These are phyloP conservation scores for Phytopythium boreale DNA, from an alignment of 352 stramenopile species.

Conservation along the genomic window DNA sequence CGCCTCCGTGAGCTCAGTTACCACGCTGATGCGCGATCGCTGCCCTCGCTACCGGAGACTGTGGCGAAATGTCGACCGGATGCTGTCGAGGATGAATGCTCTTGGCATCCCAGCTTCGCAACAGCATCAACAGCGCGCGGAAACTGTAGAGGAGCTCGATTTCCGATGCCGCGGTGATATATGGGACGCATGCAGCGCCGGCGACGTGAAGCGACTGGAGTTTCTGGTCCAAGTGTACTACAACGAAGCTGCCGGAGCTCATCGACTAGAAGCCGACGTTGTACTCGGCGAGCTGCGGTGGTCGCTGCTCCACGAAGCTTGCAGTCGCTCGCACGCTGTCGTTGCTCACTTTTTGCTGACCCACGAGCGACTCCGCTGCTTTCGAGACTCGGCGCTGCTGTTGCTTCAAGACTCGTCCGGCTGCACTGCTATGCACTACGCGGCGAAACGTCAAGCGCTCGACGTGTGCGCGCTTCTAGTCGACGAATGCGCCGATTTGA, in stretches of 20 bases:
- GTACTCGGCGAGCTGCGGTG: conserved; percentile 23
- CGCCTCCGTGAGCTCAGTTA: neutral
- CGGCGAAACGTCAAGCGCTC: conserved; percentile 34
- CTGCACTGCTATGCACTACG: conserved; percentile 48
- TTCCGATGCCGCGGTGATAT: conserved; percentile 36
- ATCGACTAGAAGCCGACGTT: conserved; percentile 4
- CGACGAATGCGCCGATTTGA: conserved; percentile 5
- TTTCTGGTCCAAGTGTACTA: conserved; percentile 29
- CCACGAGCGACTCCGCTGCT: conserved; percentile 4
- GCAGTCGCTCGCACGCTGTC: conserved; percentile 19
- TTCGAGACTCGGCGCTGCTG: conserved; percentile 9
- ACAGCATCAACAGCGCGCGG: conserved; percentile 3
- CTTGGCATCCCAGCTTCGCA: neutral
- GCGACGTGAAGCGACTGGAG: conserved; percentile 37
- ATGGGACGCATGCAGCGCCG: conserved; percentile 43
- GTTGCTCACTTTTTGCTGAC: conserved; percentile 25
- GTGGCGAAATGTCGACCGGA: conserved; percentile 36
- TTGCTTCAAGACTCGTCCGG: conserved; percentile 30
- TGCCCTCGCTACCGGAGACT: conserved; percentile 30
- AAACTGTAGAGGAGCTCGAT: conserved; percentile 26
- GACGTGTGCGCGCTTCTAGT: conserved; percentile 45
- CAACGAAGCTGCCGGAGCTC: neutral
- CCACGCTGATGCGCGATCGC: conserved; percentile 8
- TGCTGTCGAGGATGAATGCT: conserved; percentile 16
- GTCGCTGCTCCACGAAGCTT: conserved; percentile 64